Base-by-base conservation (phyloP, 2,329 filamentous ascomycete species). In the Fusarium avenaceum region DNA sequence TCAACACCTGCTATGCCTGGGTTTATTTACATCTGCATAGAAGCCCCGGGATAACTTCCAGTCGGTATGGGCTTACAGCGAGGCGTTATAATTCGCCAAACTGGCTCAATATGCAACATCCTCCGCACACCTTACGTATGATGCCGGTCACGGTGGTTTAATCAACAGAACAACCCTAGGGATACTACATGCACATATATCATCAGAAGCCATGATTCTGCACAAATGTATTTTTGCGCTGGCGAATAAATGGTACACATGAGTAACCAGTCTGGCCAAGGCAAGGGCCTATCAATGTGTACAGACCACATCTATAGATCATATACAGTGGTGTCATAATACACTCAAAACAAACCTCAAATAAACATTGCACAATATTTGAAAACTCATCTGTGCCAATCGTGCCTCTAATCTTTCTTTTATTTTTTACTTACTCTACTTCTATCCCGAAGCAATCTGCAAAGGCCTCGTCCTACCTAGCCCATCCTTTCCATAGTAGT, bases 401-500 rank as follows among this genome's bases (percentile, higher is more conserved):
- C 47, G 15, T 52, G 20, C 59, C 49, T 62, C 47, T 24, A 48
- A 44, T 35, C n/a, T 61, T 51, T 49, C 40, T n/a, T n/a, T 38
- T 48, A 48, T 45, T 46, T 17, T 19, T 48, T 10, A 42, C 26
- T 20, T 44, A 22, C n/a, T 44, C 24, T 30, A 35, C 33, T n/a
- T 24, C 45, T 69, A 74, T 54, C 65, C 67, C 6, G 71, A 70
- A 1, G 62, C 74, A 38, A 77, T 71, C 20, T 77, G 75, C 13
- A 76, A 63, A 7, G 83, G 80, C 75, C 85, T 94, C 32, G 92
- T 94, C 77, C 96, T 88, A 2, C 95, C 96, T 55, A 99, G 76
- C 0, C 96, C 96, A 45, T 97, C 93, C 77, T 91, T 95, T 1
- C 90, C 94, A 80, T 99, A 99, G 76, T 97, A 99, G 78, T 99